These are phyloP conservation scores for Chaetomium strumarium DNA, from an alignment of 2,329 filamentous ascomycete genomes.

Conservation along the genomic window DNA sequence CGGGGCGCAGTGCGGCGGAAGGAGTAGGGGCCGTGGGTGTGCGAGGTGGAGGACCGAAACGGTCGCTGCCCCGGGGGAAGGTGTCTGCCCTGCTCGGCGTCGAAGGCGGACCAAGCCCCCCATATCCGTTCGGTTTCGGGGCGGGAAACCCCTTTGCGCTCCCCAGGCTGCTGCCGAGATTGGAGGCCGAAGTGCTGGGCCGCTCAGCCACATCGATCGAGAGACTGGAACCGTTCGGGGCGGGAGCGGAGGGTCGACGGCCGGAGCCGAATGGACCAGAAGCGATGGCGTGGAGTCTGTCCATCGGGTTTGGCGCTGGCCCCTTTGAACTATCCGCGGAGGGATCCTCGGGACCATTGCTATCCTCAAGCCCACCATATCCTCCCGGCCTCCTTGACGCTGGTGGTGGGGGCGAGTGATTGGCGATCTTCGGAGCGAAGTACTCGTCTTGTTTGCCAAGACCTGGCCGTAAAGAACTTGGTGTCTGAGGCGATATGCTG, in stretches of 20 bases:
- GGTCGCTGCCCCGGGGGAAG: conserved; percentile 40
- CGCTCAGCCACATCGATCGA: conserved; percentile 21
- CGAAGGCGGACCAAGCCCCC: conserved; percentile 48
- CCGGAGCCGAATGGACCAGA: conserved; percentile 50
- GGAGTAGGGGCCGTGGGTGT: conserved; percentile 42
- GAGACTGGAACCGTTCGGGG: too few relatives aligned
- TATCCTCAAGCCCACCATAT: conserved; percentile 44
- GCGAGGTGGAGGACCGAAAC: conserved; percentile 35
- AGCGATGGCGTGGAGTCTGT: conserved; percentile 56
- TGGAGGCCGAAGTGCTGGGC: conserved; percentile 30
- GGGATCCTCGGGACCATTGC: conserved; percentile 34
- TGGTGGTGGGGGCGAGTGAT: conserved; percentile 35
- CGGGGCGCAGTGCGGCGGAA: conserved; percentile 30
- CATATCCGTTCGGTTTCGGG: conserved; percentile 50
- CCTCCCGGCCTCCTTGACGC: conserved; percentile 39
- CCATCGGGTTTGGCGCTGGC: conserved; percentile 41
- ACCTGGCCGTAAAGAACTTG: conserved; percentile 38
- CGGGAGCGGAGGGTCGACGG: conserved; percentile 28
- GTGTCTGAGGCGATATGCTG: conserved; percentile 58
- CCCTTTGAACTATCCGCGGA: conserved; percentile 44
- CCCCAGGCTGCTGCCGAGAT: conserved; percentile 30
- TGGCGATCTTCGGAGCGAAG: conserved; percentile 41
- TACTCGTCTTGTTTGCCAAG: conserved; percentile 40
- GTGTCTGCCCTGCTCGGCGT: conserved; percentile 46
- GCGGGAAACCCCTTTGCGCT: conserved; percentile 34